Percentiles rank a stretch among this genome's conserved stretches.
Conservation (phyloP, 2,329 filamentous ascomycete species). For the Penicillium sp. region DNA sequence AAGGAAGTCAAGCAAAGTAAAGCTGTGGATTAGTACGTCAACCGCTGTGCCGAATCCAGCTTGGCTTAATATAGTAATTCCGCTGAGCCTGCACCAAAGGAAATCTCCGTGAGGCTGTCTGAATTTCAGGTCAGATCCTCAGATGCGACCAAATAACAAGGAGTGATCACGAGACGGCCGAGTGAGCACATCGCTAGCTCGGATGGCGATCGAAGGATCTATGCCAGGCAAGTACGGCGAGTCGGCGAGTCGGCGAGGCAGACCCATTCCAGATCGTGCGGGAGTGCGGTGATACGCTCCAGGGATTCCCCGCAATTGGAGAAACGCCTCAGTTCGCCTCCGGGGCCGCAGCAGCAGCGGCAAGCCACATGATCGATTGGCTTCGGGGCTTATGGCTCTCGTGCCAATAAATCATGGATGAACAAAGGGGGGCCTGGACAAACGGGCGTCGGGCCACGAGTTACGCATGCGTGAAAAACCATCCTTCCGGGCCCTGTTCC, state of each 20-base stretch:
- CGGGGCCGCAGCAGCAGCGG: conserved; percentile 6
- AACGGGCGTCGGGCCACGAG: too few relatives aligned
- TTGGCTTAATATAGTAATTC: too few relatives aligned
- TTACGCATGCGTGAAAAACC: too few relatives aligned
- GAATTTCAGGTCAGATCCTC: too few relatives aligned
- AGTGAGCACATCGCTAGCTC: conserved; percentile 8
- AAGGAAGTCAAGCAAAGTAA: conserved; percentile 1
- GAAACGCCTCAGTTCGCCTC: conserved; percentile 10
- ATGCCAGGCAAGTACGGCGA: conserved; percentile 7
- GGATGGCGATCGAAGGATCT: conserved; percentile 8
- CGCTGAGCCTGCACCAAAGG: too few relatives aligned
- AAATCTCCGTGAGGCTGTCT: too few relatives aligned
- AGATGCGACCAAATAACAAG: too few relatives aligned
- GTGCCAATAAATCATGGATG: conserved; percentile 3
- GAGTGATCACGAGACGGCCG: conserved; percentile 16
- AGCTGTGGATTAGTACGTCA: neutral
- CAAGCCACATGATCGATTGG: conserved; percentile 18
- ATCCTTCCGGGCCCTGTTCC: too few relatives aligned
- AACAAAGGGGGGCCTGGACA: conserved; percentile 2
- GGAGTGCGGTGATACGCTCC: conserved; percentile 21
- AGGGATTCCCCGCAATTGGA: conserved; percentile 23
- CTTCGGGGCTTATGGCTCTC: conserved; percentile 5
- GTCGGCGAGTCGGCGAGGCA: conserved; percentile 10
- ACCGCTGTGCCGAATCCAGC: too few relatives aligned
- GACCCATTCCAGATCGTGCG: conserved; percentile 19